Conservation (phyloP, 2,329 filamentous ascomycete species). For the Ascochyta fabae region DNA sequence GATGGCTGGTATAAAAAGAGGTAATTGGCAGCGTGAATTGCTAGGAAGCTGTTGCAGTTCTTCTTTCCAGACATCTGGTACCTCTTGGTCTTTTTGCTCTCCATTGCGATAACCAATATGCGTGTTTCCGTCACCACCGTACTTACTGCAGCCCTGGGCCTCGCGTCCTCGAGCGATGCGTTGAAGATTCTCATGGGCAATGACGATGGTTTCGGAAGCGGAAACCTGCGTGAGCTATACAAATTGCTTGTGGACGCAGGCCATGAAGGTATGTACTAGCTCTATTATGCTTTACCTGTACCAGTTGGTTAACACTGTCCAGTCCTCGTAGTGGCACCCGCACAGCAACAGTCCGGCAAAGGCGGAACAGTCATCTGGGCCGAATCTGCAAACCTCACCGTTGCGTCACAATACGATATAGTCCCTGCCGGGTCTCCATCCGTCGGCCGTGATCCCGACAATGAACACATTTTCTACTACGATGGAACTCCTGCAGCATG, state of each 20-base stretch:
- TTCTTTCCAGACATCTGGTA: too few species aligned
- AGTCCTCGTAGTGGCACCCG: slow-evolving; percentile 53
- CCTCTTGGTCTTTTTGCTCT: background rate
- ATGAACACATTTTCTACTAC: slow-evolving; percentile 66
- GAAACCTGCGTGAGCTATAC: slow-evolving; percentile 47
- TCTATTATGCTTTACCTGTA: background rate
- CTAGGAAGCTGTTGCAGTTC: background rate
- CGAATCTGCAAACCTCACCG: slow-evolving; percentile 50
- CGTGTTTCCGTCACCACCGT: slow-evolving; percentile 21
- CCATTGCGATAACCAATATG: slow-evolving; percentile 15
- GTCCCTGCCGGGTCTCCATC: slow-evolving; percentile 57
- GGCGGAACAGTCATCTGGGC: slow-evolving; percentile 56
- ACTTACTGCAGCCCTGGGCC: slow-evolving; percentile 26
- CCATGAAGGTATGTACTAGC: slow-evolving; percentile 29
- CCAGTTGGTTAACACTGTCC: background rate
- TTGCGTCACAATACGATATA: slow-evolving; percentile 54
- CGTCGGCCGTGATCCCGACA: slow-evolving; percentile 59
- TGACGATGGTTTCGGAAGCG: slow-evolving; percentile 50
- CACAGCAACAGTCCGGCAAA: slow-evolving; percentile 54
- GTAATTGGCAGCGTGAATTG: background rate
- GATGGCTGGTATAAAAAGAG: background rate
- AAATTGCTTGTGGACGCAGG: slow-evolving; percentile 34
- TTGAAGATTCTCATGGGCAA: slow-evolving; percentile 50
- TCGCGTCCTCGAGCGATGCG: slow-evolving; percentile 23
- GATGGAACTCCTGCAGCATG: slow-evolving; percentile 64